These are phyloP conservation scores for Auriscalpium microsporum DNA, from an alignment of 768 basidiomycete species.

Conservation along the genomic window DNA sequence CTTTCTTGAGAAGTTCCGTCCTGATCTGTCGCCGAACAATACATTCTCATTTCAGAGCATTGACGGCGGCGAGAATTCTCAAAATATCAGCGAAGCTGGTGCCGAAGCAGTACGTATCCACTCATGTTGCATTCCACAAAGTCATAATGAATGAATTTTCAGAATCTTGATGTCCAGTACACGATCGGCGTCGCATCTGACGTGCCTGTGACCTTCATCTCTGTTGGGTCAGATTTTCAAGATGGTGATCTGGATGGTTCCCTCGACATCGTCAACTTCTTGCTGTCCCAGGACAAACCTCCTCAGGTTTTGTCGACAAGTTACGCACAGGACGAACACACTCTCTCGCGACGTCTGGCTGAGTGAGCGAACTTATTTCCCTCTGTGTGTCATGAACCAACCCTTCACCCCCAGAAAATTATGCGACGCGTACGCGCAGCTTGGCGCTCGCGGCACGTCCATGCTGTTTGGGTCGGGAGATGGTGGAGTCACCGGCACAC, in stretches of 20 bases:
- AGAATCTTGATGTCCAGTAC: conserved; percentile 18
- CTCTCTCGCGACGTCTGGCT: not conserved
- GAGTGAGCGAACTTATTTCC: not conserved
- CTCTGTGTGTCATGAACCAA: too few relatives aligned
- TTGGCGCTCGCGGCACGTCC: conserved; percentile 1
- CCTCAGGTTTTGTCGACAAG: not conserved
- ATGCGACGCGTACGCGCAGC: conserved; percentile 6
- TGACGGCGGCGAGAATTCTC: conserved; percentile 22
- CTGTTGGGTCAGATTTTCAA: conserved; percentile 21
- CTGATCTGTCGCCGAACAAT: conserved; percentile 16
- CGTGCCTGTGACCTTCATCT: conserved; percentile 26
- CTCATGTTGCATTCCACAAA: conserved; percentile 7
- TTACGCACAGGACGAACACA: not conserved
- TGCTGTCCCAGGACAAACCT: conserved; percentile 10
- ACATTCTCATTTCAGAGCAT: conserved; percentile 19
- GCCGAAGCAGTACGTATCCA: conserved; percentile 15
- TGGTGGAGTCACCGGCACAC: conserved; percentile 12
- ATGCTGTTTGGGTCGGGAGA: conserved; percentile 13
- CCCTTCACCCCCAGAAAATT: not conserved
- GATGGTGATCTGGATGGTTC: conserved; percentile 25
- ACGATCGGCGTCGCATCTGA: conserved; percentile 18
- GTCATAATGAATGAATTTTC: not conserved
- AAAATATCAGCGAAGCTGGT: conserved; percentile 18
- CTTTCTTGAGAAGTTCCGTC: conserved; percentile 19
- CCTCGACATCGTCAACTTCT: conserved; percentile 22